Evolutionary conservation across 768 basidiomycete genomes (phyloP), one percentile per base, ranked within the genome.

Genomic region (Krasilnikovozyma curviuscula): DNA sequence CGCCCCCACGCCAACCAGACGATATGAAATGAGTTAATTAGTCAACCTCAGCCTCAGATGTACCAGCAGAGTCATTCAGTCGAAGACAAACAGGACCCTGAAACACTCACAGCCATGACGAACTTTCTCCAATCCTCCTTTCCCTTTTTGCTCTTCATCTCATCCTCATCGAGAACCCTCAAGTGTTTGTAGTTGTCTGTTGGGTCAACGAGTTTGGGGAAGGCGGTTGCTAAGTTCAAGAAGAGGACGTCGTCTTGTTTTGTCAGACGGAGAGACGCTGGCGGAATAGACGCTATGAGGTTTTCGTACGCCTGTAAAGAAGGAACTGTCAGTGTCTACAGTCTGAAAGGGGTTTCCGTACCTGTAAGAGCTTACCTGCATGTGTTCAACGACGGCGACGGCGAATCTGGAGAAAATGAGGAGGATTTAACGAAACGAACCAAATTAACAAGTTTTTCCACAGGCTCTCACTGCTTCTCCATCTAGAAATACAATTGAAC

Each of bases 311-410:
- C 86, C 83, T 95, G 56, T 21, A 40, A 12, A 14, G 30, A 14
- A 33, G 27, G 39, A 8, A 35, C 37, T 42, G 23, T 38, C 40
- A 44, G 21, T 49, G 41, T 30, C 41, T 31, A 43, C 39, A 46
- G n/a, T 39, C 40, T 38, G 23, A 28, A 32, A 23, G 7, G 27
- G 44, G 13, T 21, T 13, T 41, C 24, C 18, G 35, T 7, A 18
- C 25, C 38, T 24, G 23, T 12, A 21, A 29, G 25, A 44, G n/a
- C 35, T 39, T 40, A 83, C 86, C 71, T 91, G 84, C 38, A 89
- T 84, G 56, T 97, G 86, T 63, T 98, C 89, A 44, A 97, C 88
- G 12, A 86, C 84, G 64, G 80, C 84, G 48, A 98, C 91, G 23
- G 84, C 84, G 62, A 88, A 86, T 60, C 79, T 81, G 44, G 23